Base-by-base conservation (phyloP, 768 basidiomycete species). In the Lepiota brunneoincarnata region DNA sequence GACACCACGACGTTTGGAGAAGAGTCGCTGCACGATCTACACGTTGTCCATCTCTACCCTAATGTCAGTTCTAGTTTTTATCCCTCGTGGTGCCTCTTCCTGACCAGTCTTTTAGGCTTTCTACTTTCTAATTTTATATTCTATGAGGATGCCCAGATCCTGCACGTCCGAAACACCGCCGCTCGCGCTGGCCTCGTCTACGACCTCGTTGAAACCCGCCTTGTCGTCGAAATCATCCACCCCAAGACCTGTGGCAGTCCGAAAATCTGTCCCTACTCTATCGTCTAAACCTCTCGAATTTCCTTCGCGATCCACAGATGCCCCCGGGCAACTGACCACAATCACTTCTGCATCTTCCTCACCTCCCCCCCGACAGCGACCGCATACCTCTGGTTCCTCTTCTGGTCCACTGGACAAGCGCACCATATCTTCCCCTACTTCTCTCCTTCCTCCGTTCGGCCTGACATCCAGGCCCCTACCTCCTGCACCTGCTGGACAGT, bases 1-100 rank as follows among this genome's bases (percentile, higher is more conserved):
- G 31, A 37, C 43, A 43, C 26, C 36, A 20, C 50, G 39, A 11
- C 18, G n/a, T 5, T 10, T 18, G 42, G 20, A 11, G 45, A 34
- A 47, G 31, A 34, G 45, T 47, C 26, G 31, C 35, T 47, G 45
- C 18, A 47, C 45, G 45, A 47, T 31, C 17, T n/a, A 36, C 24
- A 23, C 9, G 26, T 45, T 24, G 12, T 37, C 12, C n/a, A 36
- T 20, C 28, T 20, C 28, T 20, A 48, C 11, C 36, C 31, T 11
- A 36, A 18, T 18, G 11, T 48, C 20, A 14, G 23, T 26, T 38
- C 38, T 44, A 14, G 18, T 40, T 18, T 26, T 28, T 21, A 44
- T n/a, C 4, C 24, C 37, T 45, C 20, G 37, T 15, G 23, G 20
- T 34, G 17, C 9, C 7, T 35, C 24, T 52, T 46, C 28, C 35